phyloP scores from a whole-genome alignment of 2,329 filamentous ascomycete genomes.

The Beauveria bassiana region DNA sequence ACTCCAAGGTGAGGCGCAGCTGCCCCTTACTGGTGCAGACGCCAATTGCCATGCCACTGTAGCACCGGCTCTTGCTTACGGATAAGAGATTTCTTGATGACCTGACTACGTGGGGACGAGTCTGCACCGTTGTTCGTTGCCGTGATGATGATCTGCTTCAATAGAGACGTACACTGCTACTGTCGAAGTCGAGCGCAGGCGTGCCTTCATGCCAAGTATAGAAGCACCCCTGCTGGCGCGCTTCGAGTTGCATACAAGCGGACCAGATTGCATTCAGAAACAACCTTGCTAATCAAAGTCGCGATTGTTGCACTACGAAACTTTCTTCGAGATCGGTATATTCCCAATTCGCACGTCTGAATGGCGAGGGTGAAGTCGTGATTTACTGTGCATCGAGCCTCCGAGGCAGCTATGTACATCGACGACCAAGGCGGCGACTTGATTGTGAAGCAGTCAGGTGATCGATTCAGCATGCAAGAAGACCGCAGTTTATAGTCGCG shows the following conservation, averaged over 20 bases:
- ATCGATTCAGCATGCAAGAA: constrained; percentile 4
- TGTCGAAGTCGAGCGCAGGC: neutral
- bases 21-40: constrained; percentile 3
- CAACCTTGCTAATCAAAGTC: neutral
- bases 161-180: no score
- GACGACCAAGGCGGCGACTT: no score
- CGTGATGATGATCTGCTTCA: neutral
- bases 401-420: no score
- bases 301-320: neutral
- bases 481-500: neutral
- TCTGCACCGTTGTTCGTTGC: neutral
- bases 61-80: neutral
- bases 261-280: no score
- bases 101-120: neutral
- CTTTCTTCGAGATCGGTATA: no score
- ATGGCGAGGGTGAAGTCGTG: neutral
- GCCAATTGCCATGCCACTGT: neutral
- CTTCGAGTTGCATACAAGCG: neutral
- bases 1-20: constrained; percentile 6
- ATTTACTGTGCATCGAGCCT: neutral
- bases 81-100: neutral
- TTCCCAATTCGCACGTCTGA: no score
- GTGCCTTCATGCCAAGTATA: neutral
- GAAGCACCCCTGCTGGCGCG: neutral
- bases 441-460: neutral